Conservation (phyloP, 208 protist species). For the Crithidia brevicula region DNA sequence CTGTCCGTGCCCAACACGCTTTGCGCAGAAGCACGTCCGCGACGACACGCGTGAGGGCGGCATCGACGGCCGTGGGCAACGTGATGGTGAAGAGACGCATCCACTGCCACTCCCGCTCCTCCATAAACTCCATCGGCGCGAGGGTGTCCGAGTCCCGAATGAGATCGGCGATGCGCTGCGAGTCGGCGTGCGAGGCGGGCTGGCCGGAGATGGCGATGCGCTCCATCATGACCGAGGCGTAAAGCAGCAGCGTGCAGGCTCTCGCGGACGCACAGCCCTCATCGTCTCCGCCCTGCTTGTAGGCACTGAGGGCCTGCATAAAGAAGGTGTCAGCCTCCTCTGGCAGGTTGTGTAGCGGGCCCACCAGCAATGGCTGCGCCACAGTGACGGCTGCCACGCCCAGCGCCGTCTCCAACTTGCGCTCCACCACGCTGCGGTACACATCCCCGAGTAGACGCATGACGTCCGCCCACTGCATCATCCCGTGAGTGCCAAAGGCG, state of each 20-base stretch:
- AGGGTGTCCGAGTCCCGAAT: constrained; percentile 47
- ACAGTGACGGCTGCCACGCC: constrained; percentile 15
- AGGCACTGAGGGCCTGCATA: constrained; percentile 53
- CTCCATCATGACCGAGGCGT: constrained; percentile 51
- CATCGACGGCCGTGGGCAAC: constrained; percentile 13
- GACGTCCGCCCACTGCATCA: constrained; percentile 49
- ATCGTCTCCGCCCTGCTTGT: constrained; percentile 37
- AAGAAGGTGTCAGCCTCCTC: constrained; percentile 60
- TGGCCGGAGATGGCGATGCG: constrained; percentile 33
- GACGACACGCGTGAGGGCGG: constrained; percentile 35
- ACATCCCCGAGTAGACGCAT: constrained; percentile 57
- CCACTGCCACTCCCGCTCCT: constrained; percentile 58
- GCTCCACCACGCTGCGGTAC: constrained; percentile 58
- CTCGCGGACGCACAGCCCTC: constrained; percentile 38
- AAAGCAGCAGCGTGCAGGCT: constrained; percentile 45
- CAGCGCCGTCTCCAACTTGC: constrained; percentile 39
- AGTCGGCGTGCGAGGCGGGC: constrained; percentile 33
- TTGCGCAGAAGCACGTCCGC: constrained; percentile 38
- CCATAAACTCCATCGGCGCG: neutral
- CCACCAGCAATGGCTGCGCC: constrained; percentile 56
- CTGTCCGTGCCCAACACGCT: neutral
- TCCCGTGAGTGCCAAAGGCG: constrained; percentile 38
- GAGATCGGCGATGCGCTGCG: constrained; percentile 43
- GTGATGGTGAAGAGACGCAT: constrained; percentile 64
- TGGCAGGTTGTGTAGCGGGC: constrained; percentile 37